Conservation (phyloP, 2,329 filamentous ascomycete species). For the Truncatella angustata region DNA sequence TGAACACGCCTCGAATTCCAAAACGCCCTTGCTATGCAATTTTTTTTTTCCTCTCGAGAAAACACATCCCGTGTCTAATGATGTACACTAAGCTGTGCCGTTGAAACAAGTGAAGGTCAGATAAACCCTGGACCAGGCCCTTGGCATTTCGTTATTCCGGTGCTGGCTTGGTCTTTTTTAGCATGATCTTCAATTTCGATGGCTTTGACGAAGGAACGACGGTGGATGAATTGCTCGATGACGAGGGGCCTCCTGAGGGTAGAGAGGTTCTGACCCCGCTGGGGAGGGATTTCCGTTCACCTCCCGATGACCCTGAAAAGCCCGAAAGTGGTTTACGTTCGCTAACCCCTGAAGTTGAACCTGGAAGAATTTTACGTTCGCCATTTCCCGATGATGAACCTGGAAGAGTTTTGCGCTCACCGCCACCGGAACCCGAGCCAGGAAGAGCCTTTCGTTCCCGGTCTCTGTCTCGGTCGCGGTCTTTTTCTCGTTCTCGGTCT, state of each 20-base stretch:
- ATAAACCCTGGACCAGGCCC: background rate
- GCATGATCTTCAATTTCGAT: constrained; percentile 28
- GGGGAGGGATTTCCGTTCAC: constrained; percentile 18
- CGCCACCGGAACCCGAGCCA: too few species aligned
- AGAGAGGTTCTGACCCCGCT: constrained; percentile 15
- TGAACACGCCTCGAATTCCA: background rate
- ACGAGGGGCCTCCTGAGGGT: constrained; percentile 8
- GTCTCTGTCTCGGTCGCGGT: too few species aligned
- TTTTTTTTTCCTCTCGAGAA: background rate
- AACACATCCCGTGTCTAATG: background rate
- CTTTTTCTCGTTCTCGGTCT: too few species aligned
- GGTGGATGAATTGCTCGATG: constrained; percentile 8
- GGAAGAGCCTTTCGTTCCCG: too few species aligned
- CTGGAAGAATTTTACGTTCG: too few species aligned
- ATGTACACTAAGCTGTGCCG: background rate
- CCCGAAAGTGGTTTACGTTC: constrained; percentile 11
- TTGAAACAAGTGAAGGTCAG: background rate
- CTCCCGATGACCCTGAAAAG: background rate
- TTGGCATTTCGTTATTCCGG: background rate
- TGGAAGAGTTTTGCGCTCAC: too few species aligned
- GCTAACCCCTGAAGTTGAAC: background rate
- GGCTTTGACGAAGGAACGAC: constrained; percentile 14
- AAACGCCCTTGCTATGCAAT: constrained; percentile 6
- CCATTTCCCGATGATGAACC: too few species aligned
- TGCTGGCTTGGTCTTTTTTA: constrained; percentile 21